Evolutionary conservation across 805 yeast species (phyloP).

Genomic region (Henningerozyma blattae): DNA sequence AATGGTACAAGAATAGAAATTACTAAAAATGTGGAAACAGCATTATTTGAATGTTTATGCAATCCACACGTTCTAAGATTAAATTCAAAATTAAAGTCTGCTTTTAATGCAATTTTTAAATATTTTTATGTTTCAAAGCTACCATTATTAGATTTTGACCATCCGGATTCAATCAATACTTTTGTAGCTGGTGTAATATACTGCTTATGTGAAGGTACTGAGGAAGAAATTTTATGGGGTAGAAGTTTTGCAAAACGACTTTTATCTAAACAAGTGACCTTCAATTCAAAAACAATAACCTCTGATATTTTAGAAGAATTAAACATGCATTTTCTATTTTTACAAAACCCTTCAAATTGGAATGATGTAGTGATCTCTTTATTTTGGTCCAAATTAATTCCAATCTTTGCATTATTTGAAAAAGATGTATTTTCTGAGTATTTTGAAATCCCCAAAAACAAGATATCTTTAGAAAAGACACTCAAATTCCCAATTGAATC

Average conservation of each 20-base stretch:
- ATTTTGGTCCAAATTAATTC: conserved; percentile 23
- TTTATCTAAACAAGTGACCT: conserved; percentile 5
- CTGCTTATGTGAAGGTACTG: conserved; percentile 42
- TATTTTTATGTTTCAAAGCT: conserved; percentile 20
- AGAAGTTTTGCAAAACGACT: conserved; percentile 19
- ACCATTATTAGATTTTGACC: conserved; percentile 13
- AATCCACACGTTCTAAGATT: conserved; percentile 40
- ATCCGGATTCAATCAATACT: conserved; percentile 5
- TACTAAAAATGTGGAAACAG: conserved; percentile 15
- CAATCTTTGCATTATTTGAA: conserved; percentile 19
- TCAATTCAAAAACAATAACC: conserved; percentile 15
- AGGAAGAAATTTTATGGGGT: conserved; percentile 39
- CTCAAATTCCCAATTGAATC: conserved; percentile 20
- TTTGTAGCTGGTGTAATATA: conserved; percentile 41
- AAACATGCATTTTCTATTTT: conserved; percentile 34
- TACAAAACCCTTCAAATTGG: conserved; percentile 43
- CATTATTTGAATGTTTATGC: conserved; percentile 36
- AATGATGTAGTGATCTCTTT: conserved; percentile 22
- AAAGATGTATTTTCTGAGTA: conserved; percentile 14
- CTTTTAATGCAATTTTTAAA: conserved; percentile 29
- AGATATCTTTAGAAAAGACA: conserved; percentile 19
- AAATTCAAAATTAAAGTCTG: conserved; percentile 23
- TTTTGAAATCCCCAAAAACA: conserved; percentile 20
- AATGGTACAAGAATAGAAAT: conserved; percentile 11
- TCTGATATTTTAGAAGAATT: conserved; percentile 43